Base-by-base conservation (phyloP, 163 green algal genomes). In the Prototheca stagnorum region DNA sequence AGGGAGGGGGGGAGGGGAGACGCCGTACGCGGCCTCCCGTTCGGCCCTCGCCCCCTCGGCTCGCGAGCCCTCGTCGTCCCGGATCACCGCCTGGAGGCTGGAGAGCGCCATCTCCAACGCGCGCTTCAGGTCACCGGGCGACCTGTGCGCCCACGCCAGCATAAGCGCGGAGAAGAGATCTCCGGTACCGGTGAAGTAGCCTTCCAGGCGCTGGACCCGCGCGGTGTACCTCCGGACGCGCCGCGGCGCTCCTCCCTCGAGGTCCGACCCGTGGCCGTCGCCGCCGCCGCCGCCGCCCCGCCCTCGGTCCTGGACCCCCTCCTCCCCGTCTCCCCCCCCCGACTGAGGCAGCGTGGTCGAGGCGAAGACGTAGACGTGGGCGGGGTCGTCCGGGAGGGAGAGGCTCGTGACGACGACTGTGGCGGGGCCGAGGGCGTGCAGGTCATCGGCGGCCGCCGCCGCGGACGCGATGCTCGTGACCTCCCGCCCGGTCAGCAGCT, bases 171-270 rank as follows among this genome's bases (percentile, higher is more conserved):
- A 50, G 26, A 88, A 64, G 35, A 92, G 54, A 53, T 92, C 80
- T 2, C 80, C 79, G 59, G 78, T 90, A 3, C 81, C 81, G 14
- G 80, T 88, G 59, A 88, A 89, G 62, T 86, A 84, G 1, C 59
- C 70, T 0, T 68, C 36, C 24, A 85, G 52, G 0, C 64, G 54
- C 0, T 73, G 73, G 4, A 92, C 73, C 1, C 45, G 33, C n/a
- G n/a, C n/a, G n/a, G n/a, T n/a, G n/a, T n/a, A n/a, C n/a, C n/a
- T n/a, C n/a, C n/a, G n/a, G n/a, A n/a, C n/a, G n/a, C n/a, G n/a
- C n/a, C n/a, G n/a, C n/a, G n/a, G n/a, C n/a, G n/a, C n/a, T n/a
- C n/a, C n/a, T n/a, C n/a, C n/a, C n/a, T n/a, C n/a, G n/a, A n/a
- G n/a, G n/a, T n/a, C n/a, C n/a, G n/a, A n/a, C n/a, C n/a, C n/a